Base-by-base conservation (phyloP, 768 basidiomycete species). In the Boletus vermiculosoides region DNA sequence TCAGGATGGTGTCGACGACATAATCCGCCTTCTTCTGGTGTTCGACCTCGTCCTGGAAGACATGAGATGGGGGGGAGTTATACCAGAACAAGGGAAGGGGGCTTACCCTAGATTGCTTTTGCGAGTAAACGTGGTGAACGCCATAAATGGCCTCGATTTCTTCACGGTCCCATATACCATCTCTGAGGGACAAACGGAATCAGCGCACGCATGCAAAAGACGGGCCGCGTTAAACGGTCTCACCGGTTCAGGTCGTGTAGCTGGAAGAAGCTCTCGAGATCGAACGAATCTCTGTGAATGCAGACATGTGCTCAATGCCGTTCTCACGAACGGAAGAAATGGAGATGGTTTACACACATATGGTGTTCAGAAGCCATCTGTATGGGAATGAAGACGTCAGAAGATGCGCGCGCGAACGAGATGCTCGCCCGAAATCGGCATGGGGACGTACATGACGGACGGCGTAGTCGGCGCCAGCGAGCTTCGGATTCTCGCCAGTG, bases 101-200 rank as follows among this genome's bases (percentile, higher is more conserved):
- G 30, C 56, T 25, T 55, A 82, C 89, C 79, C 84, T 87, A 33
- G 86, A 90, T 73, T 88, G 83, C 75, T 87, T 87, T 77, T 87
- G 87, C 44, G 87, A 90, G 70, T 88, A 92, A 55, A 93, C 80
- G 66, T 98, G 95, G 71, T 97, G 94, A 9, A 98, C 88, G 52
- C 96, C 96, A 63, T 99, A 99, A 39, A 99, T 85, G 20, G 94
- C 94, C 72, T 97, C 90, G 58, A 99, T 89, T 71, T 99, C 96
- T 53, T 86, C 86, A 56, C 78, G 78, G 69, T 92, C 87, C 87
- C 93, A 93, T 52, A 81, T 66, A 0, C 92, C 92, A 66, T 98
- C 85, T 39, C 89, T 91, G 46, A 44, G n/a, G 37, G 5, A 41
- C n/a, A 11, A 36, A 18, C 40, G 9, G 33, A 5, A 13, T 61